These are phyloP conservation scores for Spathaspora gorwiae DNA, from an alignment of 805 yeast genomes.

Conservation along the genomic window DNA sequence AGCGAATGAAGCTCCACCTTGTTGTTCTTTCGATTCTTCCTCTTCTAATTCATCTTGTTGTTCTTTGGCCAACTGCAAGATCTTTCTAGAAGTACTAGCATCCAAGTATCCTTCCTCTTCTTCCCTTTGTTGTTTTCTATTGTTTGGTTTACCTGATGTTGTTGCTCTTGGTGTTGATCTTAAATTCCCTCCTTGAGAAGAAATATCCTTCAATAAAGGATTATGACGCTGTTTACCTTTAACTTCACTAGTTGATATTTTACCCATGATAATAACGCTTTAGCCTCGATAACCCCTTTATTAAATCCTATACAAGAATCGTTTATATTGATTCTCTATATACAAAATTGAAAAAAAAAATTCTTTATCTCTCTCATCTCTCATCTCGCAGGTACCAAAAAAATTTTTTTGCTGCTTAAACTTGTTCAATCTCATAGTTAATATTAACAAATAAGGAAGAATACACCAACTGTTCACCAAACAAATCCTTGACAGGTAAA, in stretches of 20 bases:
- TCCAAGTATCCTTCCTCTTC: constrained; percentile 68
- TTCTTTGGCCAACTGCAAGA: constrained; percentile 82
- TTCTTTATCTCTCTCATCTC: background rate
- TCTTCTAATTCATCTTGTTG: constrained; percentile 85
- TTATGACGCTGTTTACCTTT: constrained; percentile 68
- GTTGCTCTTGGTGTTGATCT: constrained; percentile 38
- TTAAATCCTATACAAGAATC: no score
- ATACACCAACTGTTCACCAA: constrained; percentile 70
- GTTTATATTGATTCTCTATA: background rate
- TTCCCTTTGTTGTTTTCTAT: constrained; percentile 27
- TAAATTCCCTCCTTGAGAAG: constrained; percentile 69
- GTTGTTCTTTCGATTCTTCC: constrained; percentile 38
- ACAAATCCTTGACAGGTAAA: constrained; percentile 65
- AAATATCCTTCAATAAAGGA: constrained; percentile 74
- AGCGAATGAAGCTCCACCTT: constrained; percentile 14
- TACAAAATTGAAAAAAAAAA: background rate
- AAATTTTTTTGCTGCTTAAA: background rate
- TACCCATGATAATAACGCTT: constrained; percentile 50
- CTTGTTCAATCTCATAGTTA: constrained; percentile 12
- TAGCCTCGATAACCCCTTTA: no score
- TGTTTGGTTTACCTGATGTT: constrained; percentile 18
- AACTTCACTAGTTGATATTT: constrained; percentile 46
- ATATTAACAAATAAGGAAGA: constrained; percentile 46
- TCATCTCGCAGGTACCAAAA: no score
- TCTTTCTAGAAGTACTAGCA: constrained; percentile 76